Evolutionary conservation across 179 eudicot genomes (phyloP).

Genomic region (Spinacia oleracea): DNA sequence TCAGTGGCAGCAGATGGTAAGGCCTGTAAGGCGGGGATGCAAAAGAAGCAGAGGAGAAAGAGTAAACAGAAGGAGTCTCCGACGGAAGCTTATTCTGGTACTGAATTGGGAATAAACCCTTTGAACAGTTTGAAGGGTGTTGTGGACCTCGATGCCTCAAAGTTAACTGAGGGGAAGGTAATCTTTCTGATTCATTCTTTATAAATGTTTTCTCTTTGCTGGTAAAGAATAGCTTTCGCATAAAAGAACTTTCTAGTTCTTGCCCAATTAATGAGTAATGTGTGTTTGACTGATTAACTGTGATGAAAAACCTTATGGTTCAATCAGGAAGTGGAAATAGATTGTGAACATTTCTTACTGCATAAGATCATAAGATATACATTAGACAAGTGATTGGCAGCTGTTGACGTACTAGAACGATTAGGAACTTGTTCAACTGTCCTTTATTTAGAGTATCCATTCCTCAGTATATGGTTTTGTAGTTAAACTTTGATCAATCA

Average conservation of each 20-base stretch:
- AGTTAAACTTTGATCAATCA: neutral
- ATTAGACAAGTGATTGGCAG: neutral
- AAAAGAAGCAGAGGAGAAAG: slow-evolving; percentile 75
- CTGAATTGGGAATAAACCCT: slow-evolving; percentile 31
- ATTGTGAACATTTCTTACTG: neutral
- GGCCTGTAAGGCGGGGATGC: slow-evolving; percentile 48
- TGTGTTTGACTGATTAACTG: neutral
- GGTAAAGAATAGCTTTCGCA: neutral
- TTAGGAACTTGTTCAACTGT: neutral
- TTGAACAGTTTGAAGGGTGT: slow-evolving; percentile 40
- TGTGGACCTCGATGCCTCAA: slow-evolving; percentile 36
- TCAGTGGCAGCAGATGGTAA: slow-evolving; percentile 48
- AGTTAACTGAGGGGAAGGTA: slow-evolving; percentile 36
- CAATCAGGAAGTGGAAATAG: neutral
- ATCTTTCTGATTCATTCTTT: slow-evolving; percentile 10
- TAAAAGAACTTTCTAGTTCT: neutral
- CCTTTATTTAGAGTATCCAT: neutral
- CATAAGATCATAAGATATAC: neutral
- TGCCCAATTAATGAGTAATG: neutral
- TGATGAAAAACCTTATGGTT: neutral
- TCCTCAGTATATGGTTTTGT: neutral
- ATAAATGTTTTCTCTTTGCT: neutral
- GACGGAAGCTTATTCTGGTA: slow-evolving; percentile 29
- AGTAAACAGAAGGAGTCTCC: slow-evolving; percentile 50
- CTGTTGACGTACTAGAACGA: neutral